Percentiles rank a stretch among this genome's conserved stretches.
Conservation (phyloP, 768 basidiomycete genomes). For the Psilocybe subaeruginosa region DNA sequence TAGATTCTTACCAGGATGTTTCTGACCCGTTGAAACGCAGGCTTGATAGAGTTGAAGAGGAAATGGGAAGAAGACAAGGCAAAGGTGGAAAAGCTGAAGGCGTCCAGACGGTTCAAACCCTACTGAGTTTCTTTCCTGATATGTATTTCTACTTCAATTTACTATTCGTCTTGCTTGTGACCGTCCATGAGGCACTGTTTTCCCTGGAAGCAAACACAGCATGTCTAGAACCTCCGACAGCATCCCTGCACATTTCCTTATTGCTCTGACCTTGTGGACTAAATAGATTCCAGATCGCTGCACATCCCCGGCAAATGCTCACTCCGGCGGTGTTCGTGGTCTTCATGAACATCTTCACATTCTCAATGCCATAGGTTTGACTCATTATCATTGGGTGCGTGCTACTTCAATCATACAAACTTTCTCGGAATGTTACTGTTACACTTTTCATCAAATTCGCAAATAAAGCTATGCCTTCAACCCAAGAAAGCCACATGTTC, state of each 20-base stretch:
- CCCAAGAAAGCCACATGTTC: constrained; percentile 19
- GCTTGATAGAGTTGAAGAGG: constrained; percentile 70
- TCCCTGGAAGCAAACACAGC: not conserved
- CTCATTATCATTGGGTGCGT: no score
- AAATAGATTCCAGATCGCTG: no score
- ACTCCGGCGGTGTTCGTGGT: no score
- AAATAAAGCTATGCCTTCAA: not conserved
- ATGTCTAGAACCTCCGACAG: no score
- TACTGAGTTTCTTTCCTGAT: constrained; percentile 51
- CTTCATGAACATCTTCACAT: no score
- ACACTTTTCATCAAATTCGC: not conserved
- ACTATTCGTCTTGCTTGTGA: not conserved
- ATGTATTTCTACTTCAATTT: not conserved
- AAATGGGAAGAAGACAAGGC: constrained; percentile 91
- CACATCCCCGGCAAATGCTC: no score
- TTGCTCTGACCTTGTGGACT: no score
- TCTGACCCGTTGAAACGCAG: constrained; percentile 36
- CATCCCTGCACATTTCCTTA: no score
- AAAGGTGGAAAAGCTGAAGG: constrained; percentile 79
- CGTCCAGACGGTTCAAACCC: constrained; percentile 82
- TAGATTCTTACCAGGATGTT: not conserved
- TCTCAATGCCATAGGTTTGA: no score
- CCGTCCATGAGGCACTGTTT: not conserved
- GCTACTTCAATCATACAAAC: no score
- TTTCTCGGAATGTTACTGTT: no score